Evolutionary conservation across 2,329 filamentous ascomycete species (phyloP).

Genomic region (Diplodia sapinea): DNA sequence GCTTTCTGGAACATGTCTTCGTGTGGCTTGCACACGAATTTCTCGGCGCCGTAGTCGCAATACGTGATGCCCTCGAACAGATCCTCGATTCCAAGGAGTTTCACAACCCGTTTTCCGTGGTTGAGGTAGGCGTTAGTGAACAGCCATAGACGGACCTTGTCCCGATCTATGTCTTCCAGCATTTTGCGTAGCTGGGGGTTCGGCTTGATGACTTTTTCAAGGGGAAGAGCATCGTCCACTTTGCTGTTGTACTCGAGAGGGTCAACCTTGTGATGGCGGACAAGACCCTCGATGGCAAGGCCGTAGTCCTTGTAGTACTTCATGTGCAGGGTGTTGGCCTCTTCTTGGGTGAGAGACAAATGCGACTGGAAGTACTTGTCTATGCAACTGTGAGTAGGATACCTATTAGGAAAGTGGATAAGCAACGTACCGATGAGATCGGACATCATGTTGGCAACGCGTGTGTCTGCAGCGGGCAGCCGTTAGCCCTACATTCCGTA

Average conservation of each 20-base stretch:
- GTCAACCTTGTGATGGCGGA: conserved; percentile 93
- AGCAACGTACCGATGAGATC: conserved; percentile 67
- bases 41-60: conserved; percentile 80
- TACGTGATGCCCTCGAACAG: conserved; percentile 94
- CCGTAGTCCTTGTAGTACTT: conserved; percentile 97
- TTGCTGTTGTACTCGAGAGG: conserved; percentile 92
- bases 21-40: conserved; percentile 86
- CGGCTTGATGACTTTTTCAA: conserved; percentile 83
- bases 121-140: conserved; percentile 96
- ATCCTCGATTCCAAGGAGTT: conserved; percentile 80
- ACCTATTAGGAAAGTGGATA: conserved; percentile 34
- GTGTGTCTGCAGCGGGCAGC: conserved; percentile 62
- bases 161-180: conserved; percentile 80
- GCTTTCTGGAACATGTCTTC: conserved; percentile 84
- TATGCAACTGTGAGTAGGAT: conserved; percentile 63
- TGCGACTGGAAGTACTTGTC: conserved; percentile 70
- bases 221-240: conserved; percentile 91
- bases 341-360: conserved; percentile 73
- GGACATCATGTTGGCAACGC: conserved; percentile 88
- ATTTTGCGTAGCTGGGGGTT: conserved; percentile 75
- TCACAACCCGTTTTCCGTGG: conserved; percentile 82
- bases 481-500: conserved; percentile 22
- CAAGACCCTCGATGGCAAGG: conserved; percentile 93
- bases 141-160: conserved; percentile 87
- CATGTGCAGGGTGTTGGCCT: conserved; percentile 83